These are phyloP conservation scores for Pseudotsuga menziesii DNA, from an alignment of 75 land plant species.

Conservation along the genomic window DNA sequence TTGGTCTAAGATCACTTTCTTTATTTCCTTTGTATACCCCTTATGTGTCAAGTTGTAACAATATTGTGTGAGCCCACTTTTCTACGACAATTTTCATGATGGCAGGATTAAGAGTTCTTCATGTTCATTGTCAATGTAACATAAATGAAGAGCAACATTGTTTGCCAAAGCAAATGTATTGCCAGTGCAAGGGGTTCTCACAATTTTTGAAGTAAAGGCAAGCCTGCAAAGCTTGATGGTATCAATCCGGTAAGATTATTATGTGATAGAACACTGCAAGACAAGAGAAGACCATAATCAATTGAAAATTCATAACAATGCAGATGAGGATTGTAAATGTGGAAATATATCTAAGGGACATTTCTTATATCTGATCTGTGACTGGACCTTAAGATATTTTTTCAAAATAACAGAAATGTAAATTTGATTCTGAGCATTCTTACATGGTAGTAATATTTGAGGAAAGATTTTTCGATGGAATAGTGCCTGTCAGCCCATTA, in stretches of 20 bases:
- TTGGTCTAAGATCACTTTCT: not conserved
- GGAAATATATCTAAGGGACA: not conserved
- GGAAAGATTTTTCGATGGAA: conserved; percentile 45
- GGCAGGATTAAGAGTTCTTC: not conserved
- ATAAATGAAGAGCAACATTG: not conserved
- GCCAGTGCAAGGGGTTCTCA: conserved; percentile 20
- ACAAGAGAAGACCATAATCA: not conserved
- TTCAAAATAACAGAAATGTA: not conserved
- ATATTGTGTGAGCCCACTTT: not conserved
- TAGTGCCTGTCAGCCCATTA: conserved; percentile 51
- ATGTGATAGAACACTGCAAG: conserved; percentile 49
- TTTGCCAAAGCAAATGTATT: not conserved
- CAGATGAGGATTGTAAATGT: not conserved
- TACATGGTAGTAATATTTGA: conserved; percentile 57
- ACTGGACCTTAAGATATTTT: not conserved
- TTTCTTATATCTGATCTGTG: not conserved
- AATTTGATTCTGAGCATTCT: conserved; percentile 10
- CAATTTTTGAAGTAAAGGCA: conserved; percentile 53
- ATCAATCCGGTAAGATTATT: conserved; percentile 49
- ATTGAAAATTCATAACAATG: not conserved
- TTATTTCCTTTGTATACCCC: too few relatives aligned
- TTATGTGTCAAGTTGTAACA: not conserved
- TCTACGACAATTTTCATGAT: not conserved
- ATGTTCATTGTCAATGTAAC: not conserved
- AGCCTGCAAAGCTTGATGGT: conserved; percentile 41